Evolutionary conservation across 2,329 filamentous ascomycete genomes (phyloP), one percentile per base, ranked within the genome.

Genomic region (Penicillium sp.): DNA sequence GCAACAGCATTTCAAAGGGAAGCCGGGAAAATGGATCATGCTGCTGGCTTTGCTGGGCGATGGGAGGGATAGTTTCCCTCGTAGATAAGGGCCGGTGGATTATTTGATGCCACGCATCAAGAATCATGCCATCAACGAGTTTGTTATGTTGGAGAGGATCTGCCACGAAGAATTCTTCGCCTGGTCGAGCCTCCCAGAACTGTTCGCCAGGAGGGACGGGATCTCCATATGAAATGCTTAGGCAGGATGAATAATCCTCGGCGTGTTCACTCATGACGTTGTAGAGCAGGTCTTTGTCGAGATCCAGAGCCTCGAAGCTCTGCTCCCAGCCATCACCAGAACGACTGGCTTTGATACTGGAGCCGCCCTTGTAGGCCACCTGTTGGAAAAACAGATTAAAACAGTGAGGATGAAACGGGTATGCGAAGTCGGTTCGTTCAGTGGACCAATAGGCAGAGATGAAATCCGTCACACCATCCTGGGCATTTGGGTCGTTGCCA

Each of bases 151-250:
- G n/a, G 6, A 15, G 11, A 14, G 34, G 34, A 11, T 36, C 34
- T 20, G 34, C 34, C 4, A 36, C 15, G 11, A 36, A 29, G 15
- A 36, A 17, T 10, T 36, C 34, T 6, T 36, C 34, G 2, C 34
- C 34, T 9, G 17, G 16, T 1, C 11, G 19, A 3, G 11, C 15
- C 7, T n/a, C 6, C 34, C 34, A 36, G 16, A 13, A 21, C 15
- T 29, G 25, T 5, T 36, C 25, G 1, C 29, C 10, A 13, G 26
- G 26, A n/a, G 16, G 26, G 6, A 3, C 16, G 11, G 34, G 34
- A 4, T 30, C 15, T 20, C 34, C 34, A 11, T 36, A 36, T 3
- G 10, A 9, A 8, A 36, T 36, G 7, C 13, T 25, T 13, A 27
- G 11, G 21, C 21, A 11, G 11, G 7, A 7, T 23, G 11, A 6